These are phyloP conservation scores for Mucor sp. DNA, from an alignment of 371 early-diverging fungal species.

Conservation along the genomic window DNA sequence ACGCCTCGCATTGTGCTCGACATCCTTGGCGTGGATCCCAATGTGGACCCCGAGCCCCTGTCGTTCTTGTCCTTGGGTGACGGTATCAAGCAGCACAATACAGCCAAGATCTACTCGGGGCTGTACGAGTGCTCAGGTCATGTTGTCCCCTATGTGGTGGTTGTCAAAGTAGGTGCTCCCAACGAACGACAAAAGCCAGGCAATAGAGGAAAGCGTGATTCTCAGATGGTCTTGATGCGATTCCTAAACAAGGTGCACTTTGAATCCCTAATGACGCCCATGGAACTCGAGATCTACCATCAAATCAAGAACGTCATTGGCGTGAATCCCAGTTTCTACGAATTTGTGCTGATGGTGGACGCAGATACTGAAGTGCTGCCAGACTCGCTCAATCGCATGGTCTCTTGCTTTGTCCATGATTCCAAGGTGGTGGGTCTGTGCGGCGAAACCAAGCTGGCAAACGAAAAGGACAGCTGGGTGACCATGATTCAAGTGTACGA, in stretches of 20 bases:
- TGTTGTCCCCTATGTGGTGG: slow-evolving; percentile 83
- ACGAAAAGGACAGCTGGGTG: slow-evolving; percentile 88
- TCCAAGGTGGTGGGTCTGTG: slow-evolving; percentile 86
- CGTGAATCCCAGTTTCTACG: slow-evolving; percentile 83
- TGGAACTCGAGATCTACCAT: slow-evolving; percentile 88
- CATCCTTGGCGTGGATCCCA: slow-evolving; percentile 83
- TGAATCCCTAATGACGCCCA: slow-evolving; percentile 75
- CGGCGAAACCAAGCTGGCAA: slow-evolving; percentile 89
- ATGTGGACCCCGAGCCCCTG: slow-evolving; percentile 82
- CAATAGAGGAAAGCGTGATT: slow-evolving; percentile 88
- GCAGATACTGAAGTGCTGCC: slow-evolving; percentile 87
- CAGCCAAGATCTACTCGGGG: slow-evolving; percentile 93
- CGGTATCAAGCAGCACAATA: slow-evolving; percentile 85
- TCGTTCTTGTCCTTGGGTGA: slow-evolving; percentile 88
- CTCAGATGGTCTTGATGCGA: slow-evolving; percentile 81
- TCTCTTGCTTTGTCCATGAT: slow-evolving; percentile 87
- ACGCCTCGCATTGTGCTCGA: slow-evolving; percentile 96
- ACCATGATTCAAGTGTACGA: slow-evolving; percentile 99
- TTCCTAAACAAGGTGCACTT: slow-evolving; percentile 80
- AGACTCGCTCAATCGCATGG: slow-evolving; percentile 83
- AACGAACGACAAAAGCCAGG: slow-evolving; percentile 72
- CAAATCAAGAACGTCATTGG: slow-evolving; percentile 92
- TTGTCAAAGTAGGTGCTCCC: slow-evolving; percentile 82
- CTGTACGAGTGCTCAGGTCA: slow-evolving; percentile 82
- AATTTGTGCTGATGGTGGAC: slow-evolving; percentile 90